These are phyloP conservation scores for Pythium periplocum DNA, from an alignment of 352 stramenopile species.

Conservation along the genomic window DNA sequence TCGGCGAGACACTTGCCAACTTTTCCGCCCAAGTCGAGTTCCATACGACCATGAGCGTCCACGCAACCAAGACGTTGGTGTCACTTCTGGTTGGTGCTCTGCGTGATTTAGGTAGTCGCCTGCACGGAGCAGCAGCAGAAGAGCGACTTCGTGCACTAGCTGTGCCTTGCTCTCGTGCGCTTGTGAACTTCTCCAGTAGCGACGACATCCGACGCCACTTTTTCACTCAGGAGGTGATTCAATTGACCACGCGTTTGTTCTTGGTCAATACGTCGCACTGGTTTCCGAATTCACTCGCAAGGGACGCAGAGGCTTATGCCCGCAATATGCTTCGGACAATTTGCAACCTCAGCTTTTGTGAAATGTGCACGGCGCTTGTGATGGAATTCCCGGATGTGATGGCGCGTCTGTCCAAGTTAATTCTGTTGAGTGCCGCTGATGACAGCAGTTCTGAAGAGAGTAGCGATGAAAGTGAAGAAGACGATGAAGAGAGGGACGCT, in stretches of 20 bases:
- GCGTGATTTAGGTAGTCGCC: slow-evolving; percentile 36
- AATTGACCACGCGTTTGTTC: slow-evolving; percentile 40
- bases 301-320: slow-evolving; percentile 30
- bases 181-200: slow-evolving; percentile 72
- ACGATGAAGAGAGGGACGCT: slow-evolving; percentile 1
- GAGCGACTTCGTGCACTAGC: slow-evolving; percentile 38
- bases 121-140: slow-evolving; percentile 26
- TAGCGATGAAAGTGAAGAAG: slow-evolving; percentile 1
- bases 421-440: slow-evolving; percentile 11
- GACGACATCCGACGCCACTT: slow-evolving; percentile 41
- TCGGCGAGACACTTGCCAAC: slow-evolving; percentile 56
- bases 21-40: slow-evolving; percentile 66
- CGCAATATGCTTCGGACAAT: slow-evolving; percentile 56
- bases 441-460: slow-evolving; percentile 1
- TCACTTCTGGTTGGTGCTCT: slow-evolving; percentile 41
- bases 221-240: slow-evolving; percentile 49
- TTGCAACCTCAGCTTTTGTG: slow-evolving; percentile 59
- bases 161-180: slow-evolving; percentile 43
- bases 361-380: slow-evolving; percentile 34
- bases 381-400: slow-evolving; percentile 61
- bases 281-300: neutral
- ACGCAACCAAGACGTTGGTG: slow-evolving; percentile 46
- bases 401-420: slow-evolving; percentile 28
- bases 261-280: slow-evolving; percentile 37
- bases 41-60: slow-evolving; percentile 36